These are phyloP conservation scores for Dendrothele bispora DNA, from an alignment of 768 basidiomycete species.

Conservation along the genomic window DNA sequence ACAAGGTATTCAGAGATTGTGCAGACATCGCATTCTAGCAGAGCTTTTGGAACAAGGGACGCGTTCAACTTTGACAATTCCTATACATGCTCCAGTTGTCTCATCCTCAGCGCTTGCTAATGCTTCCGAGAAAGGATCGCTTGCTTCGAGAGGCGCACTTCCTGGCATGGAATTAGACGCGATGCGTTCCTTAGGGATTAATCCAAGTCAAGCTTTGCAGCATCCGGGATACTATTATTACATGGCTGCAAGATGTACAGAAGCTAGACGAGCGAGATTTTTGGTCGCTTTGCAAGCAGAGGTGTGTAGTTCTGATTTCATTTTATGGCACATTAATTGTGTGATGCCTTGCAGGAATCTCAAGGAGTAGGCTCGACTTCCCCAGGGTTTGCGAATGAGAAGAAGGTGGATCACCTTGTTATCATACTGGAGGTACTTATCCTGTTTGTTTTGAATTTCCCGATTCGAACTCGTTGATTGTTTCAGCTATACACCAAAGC, in stretches of 20 bases:
- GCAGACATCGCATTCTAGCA: constrained; percentile 84
- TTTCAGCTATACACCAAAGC: constrained; percentile 87
- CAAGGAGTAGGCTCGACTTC: constrained; percentile 38
- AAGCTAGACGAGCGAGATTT: constrained; percentile 71
- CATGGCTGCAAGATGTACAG: constrained; percentile 84
- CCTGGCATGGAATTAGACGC: constrained; percentile 51
- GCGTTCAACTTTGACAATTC: constrained; percentile 60
- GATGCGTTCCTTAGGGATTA: constrained; percentile 63
- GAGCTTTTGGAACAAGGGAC: constrained; percentile 88
- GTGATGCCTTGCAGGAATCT: constrained; percentile 19
- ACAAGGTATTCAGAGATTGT: too few species aligned
- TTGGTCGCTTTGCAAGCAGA: constrained; percentile 56
- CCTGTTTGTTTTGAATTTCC: background rate
- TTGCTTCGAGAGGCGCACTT: constrained; percentile 10
- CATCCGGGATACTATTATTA: constrained; percentile 94
- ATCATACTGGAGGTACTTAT: constrained; percentile 75
- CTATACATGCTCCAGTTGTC: constrained; percentile 49
- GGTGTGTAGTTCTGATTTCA: constrained; percentile 32
- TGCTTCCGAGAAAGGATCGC: constrained; percentile 13
- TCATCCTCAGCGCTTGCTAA: constrained; percentile 23
- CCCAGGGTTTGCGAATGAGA: constrained; percentile 86
- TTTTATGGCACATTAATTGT: constrained; percentile 1
- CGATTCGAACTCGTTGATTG: constrained; percentile 1
- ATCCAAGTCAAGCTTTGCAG: constrained; percentile 81
- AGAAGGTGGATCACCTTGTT: constrained; percentile 85